Conservation (phyloP, 1,139 yeast species). For the Taphrina sp. region DNA sequence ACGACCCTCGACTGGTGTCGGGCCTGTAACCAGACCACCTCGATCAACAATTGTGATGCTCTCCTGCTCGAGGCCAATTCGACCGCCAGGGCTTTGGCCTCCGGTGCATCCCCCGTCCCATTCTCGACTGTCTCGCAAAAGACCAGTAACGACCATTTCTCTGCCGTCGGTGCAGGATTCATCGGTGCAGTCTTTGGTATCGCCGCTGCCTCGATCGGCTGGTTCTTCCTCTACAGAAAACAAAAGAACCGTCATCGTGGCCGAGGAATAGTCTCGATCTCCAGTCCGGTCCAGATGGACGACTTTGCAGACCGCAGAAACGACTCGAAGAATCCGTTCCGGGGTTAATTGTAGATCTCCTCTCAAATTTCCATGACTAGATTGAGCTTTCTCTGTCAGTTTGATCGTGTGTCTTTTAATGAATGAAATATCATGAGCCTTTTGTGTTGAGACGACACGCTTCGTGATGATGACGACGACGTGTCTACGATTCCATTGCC, state of each 20-base stretch:
- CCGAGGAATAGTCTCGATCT: slow-evolving; percentile 9
- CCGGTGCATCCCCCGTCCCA: neutral
- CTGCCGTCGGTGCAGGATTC: slow-evolving; percentile 31
- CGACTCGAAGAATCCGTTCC: slow-evolving; percentile 14
- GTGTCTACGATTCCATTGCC: too few relatives aligned
- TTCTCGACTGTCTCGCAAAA: neutral
- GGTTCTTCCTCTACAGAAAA: neutral
- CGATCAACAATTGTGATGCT: slow-evolving; percentile 19
- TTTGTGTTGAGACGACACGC: too few relatives aligned
- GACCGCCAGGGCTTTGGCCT: neutral
- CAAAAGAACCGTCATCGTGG: neutral
- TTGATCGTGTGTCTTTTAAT: too few relatives aligned
- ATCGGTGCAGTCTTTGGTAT: slow-evolving; percentile 30
- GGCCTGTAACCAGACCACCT: slow-evolving; percentile 21
- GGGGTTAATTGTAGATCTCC: too few relatives aligned
- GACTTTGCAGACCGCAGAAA: neutral
- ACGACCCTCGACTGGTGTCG: slow-evolving; percentile 28
- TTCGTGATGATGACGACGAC: too few relatives aligned
- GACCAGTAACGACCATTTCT: neutral
- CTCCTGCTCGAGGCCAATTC: slow-evolving; percentile 18
- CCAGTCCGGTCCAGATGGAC: slow-evolving; percentile 14
- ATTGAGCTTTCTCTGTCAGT: too few relatives aligned
- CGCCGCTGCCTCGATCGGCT: slow-evolving; percentile 10
- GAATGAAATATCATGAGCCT: too few relatives aligned
- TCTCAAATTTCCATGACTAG: too few relatives aligned